These are phyloP conservation scores for Primulina tabacum DNA, from an alignment of 257 asterid genomes.

Conservation along the genomic window DNA sequence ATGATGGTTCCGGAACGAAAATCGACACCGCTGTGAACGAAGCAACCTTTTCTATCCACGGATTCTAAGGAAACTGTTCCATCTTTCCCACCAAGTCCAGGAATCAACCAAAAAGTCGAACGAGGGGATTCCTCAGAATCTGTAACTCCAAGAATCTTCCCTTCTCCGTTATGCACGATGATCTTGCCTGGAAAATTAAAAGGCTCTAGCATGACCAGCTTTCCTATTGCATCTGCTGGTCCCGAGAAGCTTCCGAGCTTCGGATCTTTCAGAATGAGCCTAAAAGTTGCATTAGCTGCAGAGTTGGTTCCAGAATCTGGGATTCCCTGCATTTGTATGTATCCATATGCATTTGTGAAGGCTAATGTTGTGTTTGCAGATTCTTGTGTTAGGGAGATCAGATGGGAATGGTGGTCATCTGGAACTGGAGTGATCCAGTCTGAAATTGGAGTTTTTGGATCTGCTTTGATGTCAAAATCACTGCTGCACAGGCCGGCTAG, in stretches of 20 bases:
- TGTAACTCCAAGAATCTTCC: slow-evolving; percentile 34
- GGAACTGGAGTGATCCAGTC: slow-evolving; percentile 64
- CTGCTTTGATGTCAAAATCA: slow-evolving; percentile 65
- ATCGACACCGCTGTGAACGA: slow-evolving; percentile 30
- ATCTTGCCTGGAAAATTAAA: slow-evolving; percentile 60
- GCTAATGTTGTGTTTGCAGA: slow-evolving; percentile 31
- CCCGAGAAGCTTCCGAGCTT: slow-evolving; percentile 18
- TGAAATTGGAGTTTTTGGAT: slow-evolving; percentile 33
- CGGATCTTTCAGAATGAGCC: slow-evolving; percentile 37
- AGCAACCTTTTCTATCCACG: slow-evolving; percentile 49
- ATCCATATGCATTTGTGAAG: slow-evolving; percentile 39
- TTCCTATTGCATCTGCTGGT: slow-evolving; percentile 37
- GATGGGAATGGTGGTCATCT: slow-evolving; percentile 38
- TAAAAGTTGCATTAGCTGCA: slow-evolving; percentile 53
- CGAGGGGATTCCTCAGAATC: slow-evolving; percentile 24
- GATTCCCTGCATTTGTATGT: slow-evolving; percentile 40
- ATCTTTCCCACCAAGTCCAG: slow-evolving; percentile 50
- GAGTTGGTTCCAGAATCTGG: slow-evolving; percentile 63
- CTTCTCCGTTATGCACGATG: slow-evolving; percentile 53
- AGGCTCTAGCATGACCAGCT: slow-evolving; percentile 61
- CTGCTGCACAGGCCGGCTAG: slow-evolving; percentile 67
- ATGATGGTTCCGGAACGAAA: slow-evolving; percentile 27
- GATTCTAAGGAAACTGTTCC: slow-evolving; percentile 59
- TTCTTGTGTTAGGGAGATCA: slow-evolving; percentile 64
- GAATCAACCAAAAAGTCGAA: slow-evolving; percentile 43